Evolutionary conservation across 1,284 basidiomycete genomes (phyloP), one percentile per base, ranked within the genome.

Genomic region (Sparassis latifolia): DNA sequence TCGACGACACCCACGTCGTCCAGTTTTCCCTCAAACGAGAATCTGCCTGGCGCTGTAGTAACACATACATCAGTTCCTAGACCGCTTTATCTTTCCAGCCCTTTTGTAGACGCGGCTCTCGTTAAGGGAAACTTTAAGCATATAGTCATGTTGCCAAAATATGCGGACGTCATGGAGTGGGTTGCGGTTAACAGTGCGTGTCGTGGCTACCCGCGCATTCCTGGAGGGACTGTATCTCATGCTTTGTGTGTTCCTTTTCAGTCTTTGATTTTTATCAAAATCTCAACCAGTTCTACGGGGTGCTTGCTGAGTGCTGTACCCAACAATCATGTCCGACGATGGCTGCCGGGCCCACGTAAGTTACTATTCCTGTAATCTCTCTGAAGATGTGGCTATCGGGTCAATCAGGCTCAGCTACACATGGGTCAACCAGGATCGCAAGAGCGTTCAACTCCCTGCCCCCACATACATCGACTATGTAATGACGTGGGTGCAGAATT

Each of bases 111-210:
- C 63, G 92, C 94, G 1, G 93, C 96, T 1, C 78, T 99, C 32
- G 95, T 99, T 58, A 98, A 97, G 69, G 96, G 96, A 12, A 96
- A 93, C 66, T 97, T 98, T 75, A 97, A 97, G 74, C 98, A 95
- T 1, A 98, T 99, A 60, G 94, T 98, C 39, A 91, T 94, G 72
- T 80, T 97, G 37, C 97, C 97, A 20, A 97, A 97, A 68, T 98
- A 96, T 65, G 90, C 94, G 40, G 92, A 97, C 67, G 90, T 94
- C 47, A 95, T 93, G 80, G 97, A 99, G 70, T 99, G 97, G 97
- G 92, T 99, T 33, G 96, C 95, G 1, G 89, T 97, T 52, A 97
- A 98, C 65, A 79, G 94, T 97, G 66, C 66, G 91, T 76, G 44
- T 50, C 9, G 29, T 45, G 29, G 12, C 35, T 37, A 6, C 6